Percentiles rank a stretch among this genome's conserved stretches.
Conservation (phyloP, 345 rosid species). For the Ceriops decandra region DNA sequence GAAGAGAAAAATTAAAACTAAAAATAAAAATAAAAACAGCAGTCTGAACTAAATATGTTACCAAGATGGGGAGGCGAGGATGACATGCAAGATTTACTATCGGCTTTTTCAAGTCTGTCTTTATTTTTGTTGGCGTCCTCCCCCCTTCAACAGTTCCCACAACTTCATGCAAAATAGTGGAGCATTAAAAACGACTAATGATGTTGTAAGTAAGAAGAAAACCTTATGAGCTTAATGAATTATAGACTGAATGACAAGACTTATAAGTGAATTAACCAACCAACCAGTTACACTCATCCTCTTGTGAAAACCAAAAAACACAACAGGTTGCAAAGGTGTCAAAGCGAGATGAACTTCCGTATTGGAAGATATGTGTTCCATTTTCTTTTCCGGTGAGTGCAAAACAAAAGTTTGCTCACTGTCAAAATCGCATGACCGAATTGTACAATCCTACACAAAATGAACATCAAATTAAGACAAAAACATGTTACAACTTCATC, state of each 20-base stretch:
- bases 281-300: slow-evolving; percentile 96
- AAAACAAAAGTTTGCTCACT: slow-evolving; percentile 86
- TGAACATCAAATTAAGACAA: not conserved
- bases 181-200: not conserved
- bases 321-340: slow-evolving; percentile 93
- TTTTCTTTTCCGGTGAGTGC: slow-evolving; percentile 92
- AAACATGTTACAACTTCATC: not conserved
- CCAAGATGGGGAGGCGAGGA: slow-evolving; percentile 97
- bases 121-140: slow-evolving; percentile 87
- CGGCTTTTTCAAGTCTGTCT: slow-evolving; percentile 93
- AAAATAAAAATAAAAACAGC: not conserved
- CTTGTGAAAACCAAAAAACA: slow-evolving; percentile 85
- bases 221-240: not conserved
- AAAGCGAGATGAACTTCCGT: slow-evolving; percentile 94
- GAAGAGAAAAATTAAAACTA: not conserved
- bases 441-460: slow-evolving; percentile 82
- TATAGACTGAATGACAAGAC: not conserved
- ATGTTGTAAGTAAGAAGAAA: not conserved
- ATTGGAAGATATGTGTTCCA: slow-evolving; percentile 65
- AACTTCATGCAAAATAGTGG: slow-evolving; percentile 45
- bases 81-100: slow-evolving; percentile 92
- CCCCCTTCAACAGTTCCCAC: slow-evolving; percentile 99
- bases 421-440: slow-evolving; percentile 91
- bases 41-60: slow-evolving; percentile 22
- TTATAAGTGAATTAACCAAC: slow-evolving; percentile 10